Evolutionary conservation across 495 filamentous ascomycete species (phyloP).

Genomic region (Xylaria longipes): DNA sequence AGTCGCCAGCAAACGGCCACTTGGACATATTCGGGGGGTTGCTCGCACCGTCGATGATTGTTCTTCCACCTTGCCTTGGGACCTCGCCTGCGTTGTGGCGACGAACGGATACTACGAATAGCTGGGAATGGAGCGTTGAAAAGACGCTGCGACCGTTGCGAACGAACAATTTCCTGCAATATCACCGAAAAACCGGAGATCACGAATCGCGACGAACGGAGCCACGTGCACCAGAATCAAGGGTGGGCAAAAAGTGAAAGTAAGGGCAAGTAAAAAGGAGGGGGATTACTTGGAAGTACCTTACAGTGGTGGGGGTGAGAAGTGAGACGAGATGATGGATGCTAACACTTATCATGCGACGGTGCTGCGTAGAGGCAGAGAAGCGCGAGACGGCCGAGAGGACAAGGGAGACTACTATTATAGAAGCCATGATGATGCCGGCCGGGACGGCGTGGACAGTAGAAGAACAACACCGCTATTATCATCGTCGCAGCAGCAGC

Average conservation of each 20-base stretch:
- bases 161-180: neutral
- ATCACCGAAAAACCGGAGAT: neutral
- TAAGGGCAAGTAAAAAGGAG: neutral
- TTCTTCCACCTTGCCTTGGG: neutral
- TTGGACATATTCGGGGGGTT: neutral
- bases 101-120: neutral
- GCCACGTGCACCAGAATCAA: too few species aligned
- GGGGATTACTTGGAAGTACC: neutral
- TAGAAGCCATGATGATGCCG: slow-evolving; percentile 39
- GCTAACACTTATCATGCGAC: slow-evolving; percentile 51
- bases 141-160: neutral
- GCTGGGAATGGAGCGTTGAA: neutral
- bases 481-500: too few species aligned
- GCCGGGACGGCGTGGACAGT: slow-evolving; percentile 49
- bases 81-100: slow-evolving; percentile 17
- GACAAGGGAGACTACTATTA: slow-evolving; percentile 37
- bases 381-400: slow-evolving; percentile 47
- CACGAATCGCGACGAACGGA: neutral
- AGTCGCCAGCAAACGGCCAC: neutral
- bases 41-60: slow-evolving; percentile 14
- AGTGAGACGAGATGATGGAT: slow-evolving; percentile 43
- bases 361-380: slow-evolving; percentile 49
- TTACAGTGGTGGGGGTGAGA: neutral
- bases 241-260: neutral
- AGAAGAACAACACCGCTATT: slow-evolving; percentile 21